Percentiles rank a stretch among this genome's conserved stretches.
Conservation (phyloP, 2,329 filamentous ascomycete genomes). For the Colletotrichum sp. region DNA sequence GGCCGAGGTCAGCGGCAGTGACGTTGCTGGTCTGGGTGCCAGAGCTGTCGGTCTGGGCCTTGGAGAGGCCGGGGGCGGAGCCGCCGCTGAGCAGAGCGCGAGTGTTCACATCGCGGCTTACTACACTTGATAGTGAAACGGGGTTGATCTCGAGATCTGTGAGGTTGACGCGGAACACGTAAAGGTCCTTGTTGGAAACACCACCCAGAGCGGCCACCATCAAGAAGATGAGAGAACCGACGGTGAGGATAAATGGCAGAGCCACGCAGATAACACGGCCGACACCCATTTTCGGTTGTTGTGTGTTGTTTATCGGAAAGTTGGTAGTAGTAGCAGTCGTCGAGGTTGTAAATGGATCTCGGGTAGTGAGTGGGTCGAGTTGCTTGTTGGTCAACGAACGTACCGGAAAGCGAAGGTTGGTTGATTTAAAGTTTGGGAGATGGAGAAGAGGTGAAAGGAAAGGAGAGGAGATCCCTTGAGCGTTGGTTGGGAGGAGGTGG, state of each 20-base stretch:
- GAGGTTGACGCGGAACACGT: constrained; percentile 67
- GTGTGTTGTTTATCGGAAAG: constrained; percentile 24
- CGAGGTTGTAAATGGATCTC: neutral
- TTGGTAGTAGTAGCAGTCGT: neutral
- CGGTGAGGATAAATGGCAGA: constrained; percentile 81
- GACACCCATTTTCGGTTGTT: constrained; percentile 56
- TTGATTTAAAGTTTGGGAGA: neutral
- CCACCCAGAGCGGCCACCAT: constrained; percentile 62
- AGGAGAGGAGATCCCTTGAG: neutral
- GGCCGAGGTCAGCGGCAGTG: constrained; percentile 61
- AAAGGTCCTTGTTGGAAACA: constrained; percentile 60
- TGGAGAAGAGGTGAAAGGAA: neutral
- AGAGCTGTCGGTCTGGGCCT: constrained; percentile 29
- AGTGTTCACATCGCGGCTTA: constrained; percentile 23
- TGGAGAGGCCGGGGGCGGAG: constrained; percentile 25
- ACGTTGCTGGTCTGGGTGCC: constrained; percentile 49
- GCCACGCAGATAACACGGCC: constrained; percentile 87
- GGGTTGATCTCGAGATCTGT: constrained; percentile 61
- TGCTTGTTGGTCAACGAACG: constrained; percentile 4
- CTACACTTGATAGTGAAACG: constrained; percentile 31
- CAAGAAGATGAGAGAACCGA: constrained; percentile 76
- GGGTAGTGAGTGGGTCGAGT: neutral
- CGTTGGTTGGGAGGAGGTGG: neutral
- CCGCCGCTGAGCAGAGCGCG: constrained; percentile 34
- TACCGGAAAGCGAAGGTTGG: neutral